These are phyloP conservation scores for Raphanus sativus DNA, from an alignment of 345 rosid genomes.

Conservation along the genomic window DNA sequence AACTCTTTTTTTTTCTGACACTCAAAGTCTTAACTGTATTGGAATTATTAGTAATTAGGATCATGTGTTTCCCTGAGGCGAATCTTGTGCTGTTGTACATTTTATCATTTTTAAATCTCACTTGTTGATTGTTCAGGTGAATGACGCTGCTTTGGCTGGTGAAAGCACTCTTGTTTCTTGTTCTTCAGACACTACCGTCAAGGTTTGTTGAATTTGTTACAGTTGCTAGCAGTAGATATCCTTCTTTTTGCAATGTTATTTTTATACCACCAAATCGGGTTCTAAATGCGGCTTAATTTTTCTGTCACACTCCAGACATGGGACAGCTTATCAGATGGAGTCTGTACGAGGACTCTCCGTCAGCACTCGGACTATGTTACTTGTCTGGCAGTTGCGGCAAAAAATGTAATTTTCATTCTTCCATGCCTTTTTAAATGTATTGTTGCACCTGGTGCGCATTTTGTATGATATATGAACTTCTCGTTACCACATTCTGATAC, in stretches of 20 bases:
- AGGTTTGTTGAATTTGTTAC: constrained; percentile 52
- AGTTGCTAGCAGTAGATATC: background rate
- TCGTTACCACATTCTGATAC: constrained; percentile 44
- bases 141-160: constrained; percentile 77
- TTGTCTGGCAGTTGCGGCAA: constrained; percentile 82
- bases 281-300: constrained; percentile 4
- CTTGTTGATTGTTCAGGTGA: constrained; percentile 57
- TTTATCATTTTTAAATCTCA: background rate
- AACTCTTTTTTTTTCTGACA: too few species aligned
- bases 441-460: background rate
- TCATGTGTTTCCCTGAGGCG: background rate
- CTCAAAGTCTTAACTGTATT: too few species aligned
- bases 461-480: background rate
- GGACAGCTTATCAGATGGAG: constrained; percentile 84
- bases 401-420: constrained; percentile 65
- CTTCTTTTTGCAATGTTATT: background rate
- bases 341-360: constrained; percentile 75
- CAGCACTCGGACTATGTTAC: constrained; percentile 99
- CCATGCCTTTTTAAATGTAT: constrained; percentile 15
- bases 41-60: background rate
- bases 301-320: constrained; percentile 57
- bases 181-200: constrained; percentile 90
- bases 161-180: constrained; percentile 89
- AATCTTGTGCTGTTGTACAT: background rate
- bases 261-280: constrained; percentile 4